Evolutionary conservation across 257 asterid genomes (phyloP).

Genomic region (Phtheirospermum japonicum): DNA sequence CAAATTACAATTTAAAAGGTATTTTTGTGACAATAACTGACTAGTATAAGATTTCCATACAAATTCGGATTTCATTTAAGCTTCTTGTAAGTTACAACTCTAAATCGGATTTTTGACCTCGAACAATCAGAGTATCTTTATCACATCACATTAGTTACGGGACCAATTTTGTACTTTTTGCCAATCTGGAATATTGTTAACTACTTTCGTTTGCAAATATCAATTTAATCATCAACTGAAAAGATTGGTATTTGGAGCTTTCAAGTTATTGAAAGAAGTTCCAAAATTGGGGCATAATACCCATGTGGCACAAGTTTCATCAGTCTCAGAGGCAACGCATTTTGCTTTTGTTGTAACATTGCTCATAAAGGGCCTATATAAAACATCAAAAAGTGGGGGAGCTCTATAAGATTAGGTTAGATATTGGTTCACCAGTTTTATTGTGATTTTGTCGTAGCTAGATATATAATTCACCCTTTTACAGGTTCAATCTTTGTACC

Average conservation of each 20-base stretch:
- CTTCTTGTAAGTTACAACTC: too few species aligned
- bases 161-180: too few species aligned
- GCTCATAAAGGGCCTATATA: slow-evolving; percentile 16
- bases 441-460: background rate
- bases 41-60: too few species aligned
- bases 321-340: slow-evolving; percentile 12
- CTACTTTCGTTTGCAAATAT: background rate
- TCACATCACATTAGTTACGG: too few species aligned
- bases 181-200: too few species aligned
- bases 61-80: too few species aligned
- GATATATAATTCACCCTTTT: background rate
- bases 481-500: background rate
- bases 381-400: slow-evolving; percentile 26
- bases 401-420: slow-evolving; percentile 30
- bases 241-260: slow-evolving; percentile 42
- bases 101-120: too few species aligned
- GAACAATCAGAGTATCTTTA: too few species aligned
- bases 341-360: slow-evolving; percentile 15
- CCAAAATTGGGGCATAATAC: slow-evolving; percentile 14
- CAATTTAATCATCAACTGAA: slow-evolving; percentile 23
- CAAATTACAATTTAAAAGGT: too few species aligned
- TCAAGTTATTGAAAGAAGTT: slow-evolving; percentile 27
- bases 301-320: slow-evolving; percentile 32
- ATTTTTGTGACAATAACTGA: too few species aligned
- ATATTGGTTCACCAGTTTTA: slow-evolving; percentile 10